phyloP scores from a whole-genome alignment of 164 flowering plant genomes.

The Kingdonia uniflora region DNA sequence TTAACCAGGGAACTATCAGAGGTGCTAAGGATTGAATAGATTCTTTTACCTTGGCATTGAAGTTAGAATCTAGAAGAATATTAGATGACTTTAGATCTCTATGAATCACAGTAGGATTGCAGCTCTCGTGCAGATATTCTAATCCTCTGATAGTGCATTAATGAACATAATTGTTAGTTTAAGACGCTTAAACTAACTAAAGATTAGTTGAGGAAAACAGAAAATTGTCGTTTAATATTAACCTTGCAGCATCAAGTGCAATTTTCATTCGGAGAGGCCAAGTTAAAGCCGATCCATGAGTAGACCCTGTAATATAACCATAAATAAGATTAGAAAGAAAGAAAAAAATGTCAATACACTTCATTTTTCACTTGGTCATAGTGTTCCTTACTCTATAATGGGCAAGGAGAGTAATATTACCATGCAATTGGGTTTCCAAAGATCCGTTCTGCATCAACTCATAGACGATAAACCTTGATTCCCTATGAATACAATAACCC shows the following conservation, averaged over 20 bases:
- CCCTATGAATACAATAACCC: slow-evolving; percentile 55
- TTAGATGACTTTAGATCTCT: slow-evolving; percentile 97
- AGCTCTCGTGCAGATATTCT: slow-evolving; percentile 87
- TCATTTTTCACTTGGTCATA: neutral
- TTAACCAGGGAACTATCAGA: neutral
- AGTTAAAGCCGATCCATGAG: slow-evolving; percentile 59
- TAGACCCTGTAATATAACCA: slow-evolving; percentile 42
- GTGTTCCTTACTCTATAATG: neutral
- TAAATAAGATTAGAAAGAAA: neutral
- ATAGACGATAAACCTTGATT: slow-evolving; percentile 58
- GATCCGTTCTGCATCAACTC: slow-evolving; percentile 94
- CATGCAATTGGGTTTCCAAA: slow-evolving; percentile 70
- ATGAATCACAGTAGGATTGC: slow-evolving; percentile 86
- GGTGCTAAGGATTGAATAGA: neutral
- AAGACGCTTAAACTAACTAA: too few species aligned
- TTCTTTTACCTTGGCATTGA: slow-evolving; percentile 71
- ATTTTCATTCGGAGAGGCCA: slow-evolving; percentile 90
- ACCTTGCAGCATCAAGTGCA: slow-evolving; percentile 95
- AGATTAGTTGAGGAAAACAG: neutral
- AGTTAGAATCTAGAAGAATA: slow-evolving; percentile 84
- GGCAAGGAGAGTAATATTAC: slow-evolving; percentile 24
- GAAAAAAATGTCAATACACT: neutral
- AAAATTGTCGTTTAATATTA: slow-evolving; percentile 6
- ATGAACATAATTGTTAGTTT: slow-evolving; percentile 5
- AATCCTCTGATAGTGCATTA: slow-evolving; percentile 58